Percentiles rank a stretch among this genome's conserved stretches.
These are phyloP conservation scores for Ogataea ganodermae DNA, from an alignment of 805 yeast species.

Conservation along the genomic window DNA sequence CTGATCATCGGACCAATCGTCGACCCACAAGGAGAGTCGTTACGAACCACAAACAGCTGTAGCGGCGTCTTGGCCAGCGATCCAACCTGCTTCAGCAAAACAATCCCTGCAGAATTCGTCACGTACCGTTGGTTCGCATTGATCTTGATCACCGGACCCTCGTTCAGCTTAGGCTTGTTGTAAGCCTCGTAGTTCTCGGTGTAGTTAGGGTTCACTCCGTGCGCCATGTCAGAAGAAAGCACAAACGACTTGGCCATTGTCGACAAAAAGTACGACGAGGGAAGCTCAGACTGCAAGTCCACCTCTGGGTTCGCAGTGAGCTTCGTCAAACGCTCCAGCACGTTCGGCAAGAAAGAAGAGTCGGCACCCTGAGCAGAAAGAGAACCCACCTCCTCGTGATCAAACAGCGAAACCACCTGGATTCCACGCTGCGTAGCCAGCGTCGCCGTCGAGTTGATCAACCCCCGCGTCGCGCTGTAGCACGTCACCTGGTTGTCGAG, in stretches of 20 bases:
- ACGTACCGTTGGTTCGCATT: conserved; percentile 96
- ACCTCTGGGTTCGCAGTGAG: conserved; percentile 42
- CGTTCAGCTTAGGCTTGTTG: conserved; percentile 80
- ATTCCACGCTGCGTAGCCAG: conserved; percentile 56
- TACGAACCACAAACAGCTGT: conserved; percentile 90
- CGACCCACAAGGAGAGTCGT: conserved; percentile 93
- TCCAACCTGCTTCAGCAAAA: conserved; percentile 73
- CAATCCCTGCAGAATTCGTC: conserved; percentile 89
- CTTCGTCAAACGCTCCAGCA: conserved; percentile 65
- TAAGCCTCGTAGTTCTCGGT: conserved; percentile 68
- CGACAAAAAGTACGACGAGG: conserved; percentile 47
- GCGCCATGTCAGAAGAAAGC: conserved; percentile 94
- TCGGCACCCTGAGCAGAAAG: conserved; percentile 96
- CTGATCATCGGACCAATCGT: conserved; percentile 95
- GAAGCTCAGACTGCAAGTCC: conserved; percentile 34
- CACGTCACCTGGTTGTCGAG: conserved; percentile 90
- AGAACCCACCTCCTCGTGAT: conserved; percentile 96
- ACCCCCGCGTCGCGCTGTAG: conserved; percentile 72
- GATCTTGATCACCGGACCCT: conserved; percentile 90
- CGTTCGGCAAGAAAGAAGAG: conserved; percentile 83
- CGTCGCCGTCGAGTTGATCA: conserved; percentile 45
- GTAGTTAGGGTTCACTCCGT: conserved; percentile 95
- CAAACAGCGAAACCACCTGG: conserved; percentile 79
- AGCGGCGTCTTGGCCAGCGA: conserved; percentile 70
- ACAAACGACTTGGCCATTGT: conserved; percentile 78